These are phyloP conservation scores for Psilocybe azurescens DNA, from an alignment of 768 basidiomycete species.

Conservation along the genomic window DNA sequence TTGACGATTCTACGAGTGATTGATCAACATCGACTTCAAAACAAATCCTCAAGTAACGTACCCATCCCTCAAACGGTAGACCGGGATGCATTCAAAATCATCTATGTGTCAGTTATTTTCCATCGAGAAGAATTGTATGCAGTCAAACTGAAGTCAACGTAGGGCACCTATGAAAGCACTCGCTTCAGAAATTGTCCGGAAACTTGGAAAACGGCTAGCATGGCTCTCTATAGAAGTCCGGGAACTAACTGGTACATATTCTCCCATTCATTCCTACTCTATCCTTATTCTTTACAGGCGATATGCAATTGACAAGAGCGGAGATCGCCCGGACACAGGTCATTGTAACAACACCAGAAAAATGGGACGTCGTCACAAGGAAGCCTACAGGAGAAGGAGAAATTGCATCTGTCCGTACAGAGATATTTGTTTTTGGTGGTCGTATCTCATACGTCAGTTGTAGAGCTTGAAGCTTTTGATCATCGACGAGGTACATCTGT, in stretches of 20 bases:
- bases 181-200: constrained; percentile 93
- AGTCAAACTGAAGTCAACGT: background rate
- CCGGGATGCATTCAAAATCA: constrained; percentile 87
- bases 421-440: background rate
- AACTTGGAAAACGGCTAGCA: constrained; percentile 85
- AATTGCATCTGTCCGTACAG: constrained; percentile 77
- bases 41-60: constrained; percentile 22
- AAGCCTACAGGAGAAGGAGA: constrained; percentile 98
- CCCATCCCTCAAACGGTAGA: constrained; percentile 58
- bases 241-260: constrained; percentile 79
- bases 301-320: constrained; percentile 95
- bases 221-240: constrained; percentile 89
- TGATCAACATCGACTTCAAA: constrained; percentile 57
- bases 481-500: constrained; percentile 95
- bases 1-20: constrained; percentile 90
- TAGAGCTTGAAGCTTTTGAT: constrained; percentile 94
- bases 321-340: constrained; percentile 97
- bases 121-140: background rate
- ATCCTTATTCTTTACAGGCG: constrained; percentile 52
- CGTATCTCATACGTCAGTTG: background rate
- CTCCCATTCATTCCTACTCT: background rate
- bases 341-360: constrained; percentile 98
- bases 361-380: constrained; percentile 99
- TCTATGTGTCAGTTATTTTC: constrained; percentile 78
- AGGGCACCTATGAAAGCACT: constrained; percentile 99